Evolutionary conservation across 202 grass and related monocot species (phyloP), one percentile per base, ranked within the genome.

Genomic region (Digitaria exilis): DNA sequence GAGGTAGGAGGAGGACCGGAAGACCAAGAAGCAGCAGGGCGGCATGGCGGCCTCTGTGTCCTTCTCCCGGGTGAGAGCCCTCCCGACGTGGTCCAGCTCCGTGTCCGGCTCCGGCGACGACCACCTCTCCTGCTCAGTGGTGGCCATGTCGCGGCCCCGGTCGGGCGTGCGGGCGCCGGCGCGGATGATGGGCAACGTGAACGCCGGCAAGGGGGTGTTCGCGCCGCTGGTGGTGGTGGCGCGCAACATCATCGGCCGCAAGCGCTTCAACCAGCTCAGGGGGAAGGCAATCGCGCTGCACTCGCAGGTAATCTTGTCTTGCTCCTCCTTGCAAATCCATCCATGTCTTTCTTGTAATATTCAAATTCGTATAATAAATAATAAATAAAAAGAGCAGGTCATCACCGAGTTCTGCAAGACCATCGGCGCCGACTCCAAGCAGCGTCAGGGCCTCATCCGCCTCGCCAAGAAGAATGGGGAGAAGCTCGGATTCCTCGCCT

Each of bases 231-330:
- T 99, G 13, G 89, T 99, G 28, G 35, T 89, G 67, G 82, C 50
- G 75, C 96, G 96, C 71, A 92, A 92, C 84, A 87, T 96, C 87
- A n/a, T 99, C 51, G 96, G 93, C 74, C 72, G 75, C 28, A 99
- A 99, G 84, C 89, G 83, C 35, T 96, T 99, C 91, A 96, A 99
- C 80, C 96, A 99, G 87, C 84, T 96, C 59, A 82, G 96, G 78
- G 96, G 96, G 17, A 99, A 99, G 84, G 93, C 96, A 34, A 96
- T 99, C 50, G 96, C 93, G 29, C 85, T 99, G 65, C 96, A 99
- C 81, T 99, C 96, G 25, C 93, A 96, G 93, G 96, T n/a, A n/a
- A n/a, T n/a, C n/a, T n/a, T n/a, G n/a, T n/a, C n/a, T n/a, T n/a
- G n/a, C n/a, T n/a, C n/a, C n/a, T n/a, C n/a, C n/a, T n/a, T n/a